Base-by-base conservation (phyloP, 2,329 filamentous ascomycete species). In the Colletotrichum tamarilloi region DNA sequence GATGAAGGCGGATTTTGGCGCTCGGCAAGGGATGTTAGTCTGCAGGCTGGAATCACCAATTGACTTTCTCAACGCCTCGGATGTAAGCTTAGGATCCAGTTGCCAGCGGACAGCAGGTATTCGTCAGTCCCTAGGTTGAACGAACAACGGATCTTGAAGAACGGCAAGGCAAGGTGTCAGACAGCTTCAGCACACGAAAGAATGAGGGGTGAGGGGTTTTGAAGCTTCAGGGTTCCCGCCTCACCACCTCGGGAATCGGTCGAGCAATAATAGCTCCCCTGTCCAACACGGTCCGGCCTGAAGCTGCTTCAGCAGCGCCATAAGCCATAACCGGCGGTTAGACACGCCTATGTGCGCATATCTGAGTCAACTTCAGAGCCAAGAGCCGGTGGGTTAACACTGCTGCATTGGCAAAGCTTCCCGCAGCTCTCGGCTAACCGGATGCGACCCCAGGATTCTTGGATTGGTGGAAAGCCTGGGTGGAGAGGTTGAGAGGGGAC, bases 191-290 rank as follows among this genome's bases (percentile, higher is more conserved):
- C 22, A 11, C 5, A 7, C 8, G 12, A 22, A 11, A 5, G 16
- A 49, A 59, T 46, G 67, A 65, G 67, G 70, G 67, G 67, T 70
- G 66, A 73, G 67, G 67, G 67, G 67, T 70, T 73, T 73, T 60
- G 70, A 60, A 69, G 70, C 67, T 70, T 60, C 32, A 73, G 60
- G 66, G 66, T 60, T 73, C 55, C 26, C 11, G 28, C 30, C 59
- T 57, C 52, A 65, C 28, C 30, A 55, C 52, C 62, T 62, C 53
- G 55, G 66, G 26, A 60, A 35, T 62, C 56, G 35, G 60, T 66
- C 60, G 46, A 73, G 70, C 67, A 57, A 8, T 28, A 35, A 11
- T 32, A 6, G 14, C 49, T 56, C 59, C 38, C 49, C 52, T 58
- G 26, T 16, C 52, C 24, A 38, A 14, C 26, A 49, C 22, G 42